A percentile compares a stretch with the other conserved stretches of the same genome.
These are phyloP conservation scores for Arctostaphylos glauca DNA, from an alignment of 148 eudicot genomes.

Conservation along the genomic window DNA sequence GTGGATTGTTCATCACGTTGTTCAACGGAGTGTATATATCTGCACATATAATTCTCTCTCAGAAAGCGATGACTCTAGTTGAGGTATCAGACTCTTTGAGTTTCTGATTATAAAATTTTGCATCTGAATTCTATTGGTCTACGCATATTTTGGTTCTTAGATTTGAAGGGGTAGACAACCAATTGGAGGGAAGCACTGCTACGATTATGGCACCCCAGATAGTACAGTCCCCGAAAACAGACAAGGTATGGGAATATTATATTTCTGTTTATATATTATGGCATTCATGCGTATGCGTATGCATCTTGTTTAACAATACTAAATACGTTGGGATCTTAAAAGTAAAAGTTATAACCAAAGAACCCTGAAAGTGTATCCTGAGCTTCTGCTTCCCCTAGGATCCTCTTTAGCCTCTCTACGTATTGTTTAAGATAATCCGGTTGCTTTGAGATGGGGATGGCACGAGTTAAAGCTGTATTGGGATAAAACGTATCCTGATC, in stretches of 20 bases:
- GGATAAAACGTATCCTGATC: conserved; percentile 43
- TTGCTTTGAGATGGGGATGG: conserved; percentile 28
- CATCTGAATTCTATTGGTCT: conserved; percentile 39
- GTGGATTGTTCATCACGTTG: conserved; percentile 41
- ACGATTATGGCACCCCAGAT: conserved; percentile 47
- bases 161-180: conserved; percentile 56
- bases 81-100: conserved; percentile 34
- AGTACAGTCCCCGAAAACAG: conserved; percentile 39
- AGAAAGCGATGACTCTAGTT: conserved; percentile 33
- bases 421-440: neutral
- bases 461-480: conserved; percentile 19
- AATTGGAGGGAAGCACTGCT: conserved; percentile 58
- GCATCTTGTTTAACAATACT: neutral
- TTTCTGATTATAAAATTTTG: conserved; percentile 41
- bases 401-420: neutral
- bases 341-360: neutral
- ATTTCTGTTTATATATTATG: neutral
- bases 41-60: conserved; percentile 40
- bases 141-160: conserved; percentile 36
- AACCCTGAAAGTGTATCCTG: neutral
- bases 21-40: conserved; percentile 36
- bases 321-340: too few relatives aligned
- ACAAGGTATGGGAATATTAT: neutral
- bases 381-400: conserved; percentile 3
- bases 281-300: neutral